Conservation (phyloP, 139 green algal genomes). For the Chlamydomonas sphaeroides region DNA sequence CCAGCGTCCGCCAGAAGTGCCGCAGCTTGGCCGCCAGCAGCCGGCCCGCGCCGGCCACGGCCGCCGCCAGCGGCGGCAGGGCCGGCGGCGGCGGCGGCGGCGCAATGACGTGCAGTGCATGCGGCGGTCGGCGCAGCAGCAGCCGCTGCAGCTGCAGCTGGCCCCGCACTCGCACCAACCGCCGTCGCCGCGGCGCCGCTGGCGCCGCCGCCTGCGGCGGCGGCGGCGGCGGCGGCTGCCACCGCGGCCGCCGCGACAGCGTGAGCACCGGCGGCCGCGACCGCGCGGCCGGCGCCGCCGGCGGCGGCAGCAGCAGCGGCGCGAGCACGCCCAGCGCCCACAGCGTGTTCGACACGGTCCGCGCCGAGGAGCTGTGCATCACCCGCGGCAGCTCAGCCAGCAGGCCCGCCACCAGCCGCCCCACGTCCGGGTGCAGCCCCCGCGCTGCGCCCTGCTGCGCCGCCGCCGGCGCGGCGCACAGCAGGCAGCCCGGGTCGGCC, state of each 20-base stretch:
- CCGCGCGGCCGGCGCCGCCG: too few species aligned
- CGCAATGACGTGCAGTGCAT: too few species aligned
- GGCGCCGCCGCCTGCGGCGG: too few species aligned
- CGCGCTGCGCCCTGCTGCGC: background rate
- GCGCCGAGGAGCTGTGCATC: constrained; percentile 32
- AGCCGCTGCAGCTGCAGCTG: background rate
- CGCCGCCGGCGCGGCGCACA: background rate
- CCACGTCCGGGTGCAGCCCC: constrained; percentile 1
- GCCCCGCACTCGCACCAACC: too few species aligned
- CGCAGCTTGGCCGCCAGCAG: constrained; percentile 23
- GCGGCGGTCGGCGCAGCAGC: background rate
- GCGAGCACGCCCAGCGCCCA: constrained; percentile 47
- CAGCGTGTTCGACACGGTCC: constrained; percentile 43
- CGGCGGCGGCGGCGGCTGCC: background rate
- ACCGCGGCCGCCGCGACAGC: too few species aligned
- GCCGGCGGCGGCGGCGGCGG: background rate
- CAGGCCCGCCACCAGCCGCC: background rate
- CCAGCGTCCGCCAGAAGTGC: constrained; percentile 3
- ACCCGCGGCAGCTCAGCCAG: constrained; percentile 21
- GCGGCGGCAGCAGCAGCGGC: background rate
- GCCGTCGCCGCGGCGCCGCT: too few species aligned
- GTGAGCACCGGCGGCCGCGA: too few species aligned
- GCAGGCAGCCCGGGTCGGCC: background rate
- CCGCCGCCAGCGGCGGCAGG: background rate
- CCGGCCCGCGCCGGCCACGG: background rate